Percentiles rank a stretch among this genome's conserved stretches.
These are phyloP conservation scores for Naegleria lovaniensis DNA, from an alignment of 208 protist species.

Conservation along the genomic window DNA sequence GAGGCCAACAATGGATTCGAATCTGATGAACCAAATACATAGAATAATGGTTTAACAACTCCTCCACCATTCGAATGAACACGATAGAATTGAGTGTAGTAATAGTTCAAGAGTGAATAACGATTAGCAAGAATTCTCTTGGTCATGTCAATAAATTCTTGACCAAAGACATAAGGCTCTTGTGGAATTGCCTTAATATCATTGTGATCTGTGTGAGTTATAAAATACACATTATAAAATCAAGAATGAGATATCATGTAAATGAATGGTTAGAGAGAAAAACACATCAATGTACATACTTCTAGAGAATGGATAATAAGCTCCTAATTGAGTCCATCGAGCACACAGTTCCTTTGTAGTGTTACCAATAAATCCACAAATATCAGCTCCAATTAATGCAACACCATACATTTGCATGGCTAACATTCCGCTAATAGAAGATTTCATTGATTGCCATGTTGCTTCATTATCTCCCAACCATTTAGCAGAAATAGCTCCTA, in stretches of 20 bases:
- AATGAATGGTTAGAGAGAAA: no score
- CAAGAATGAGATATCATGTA: no score
- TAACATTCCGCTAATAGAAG: constrained; percentile 66
- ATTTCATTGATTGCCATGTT: neutral
- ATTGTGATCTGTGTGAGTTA: constrained; percentile 55
- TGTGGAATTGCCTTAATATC: constrained; percentile 15
- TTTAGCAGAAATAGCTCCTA: constrained; percentile 43
- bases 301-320: constrained; percentile 73
- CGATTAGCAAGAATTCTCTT: constrained; percentile 38
- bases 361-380: constrained; percentile 68
- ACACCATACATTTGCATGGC: constrained; percentile 69
- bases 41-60: constrained; percentile 56
- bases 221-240: no score
- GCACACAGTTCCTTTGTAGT: constrained; percentile 69
- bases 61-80: constrained; percentile 36
- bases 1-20: neutral
- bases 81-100: constrained; percentile 58
- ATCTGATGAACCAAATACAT: constrained; percentile 54
- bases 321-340: constrained; percentile 67
- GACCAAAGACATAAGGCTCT: neutral
- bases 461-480: constrained; percentile 77
- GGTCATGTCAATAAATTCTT: constrained; percentile 38
- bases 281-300: constrained; percentile 29
- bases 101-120: constrained; percentile 59
- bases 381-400: constrained; percentile 71